A percentile compares a stretch with the other conserved stretches of the same genome.
Evolutionary conservation across 345 rosid species (phyloP).

Genomic region (Fremontodendron californicum): DNA sequence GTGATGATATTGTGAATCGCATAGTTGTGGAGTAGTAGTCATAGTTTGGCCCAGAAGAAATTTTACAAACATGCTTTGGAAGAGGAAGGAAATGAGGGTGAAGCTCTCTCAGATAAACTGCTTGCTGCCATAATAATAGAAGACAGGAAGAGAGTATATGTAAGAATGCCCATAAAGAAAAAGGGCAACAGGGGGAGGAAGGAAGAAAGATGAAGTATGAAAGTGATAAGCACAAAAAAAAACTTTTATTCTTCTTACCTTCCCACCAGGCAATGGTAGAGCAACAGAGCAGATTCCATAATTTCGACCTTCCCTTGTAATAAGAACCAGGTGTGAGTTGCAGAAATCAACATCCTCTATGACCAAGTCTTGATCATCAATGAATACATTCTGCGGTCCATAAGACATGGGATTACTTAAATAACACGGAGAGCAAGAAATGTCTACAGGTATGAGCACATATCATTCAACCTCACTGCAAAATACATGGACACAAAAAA

Average conservation of each 20-base stretch:
- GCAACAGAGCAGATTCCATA: slow-evolving; percentile 66
- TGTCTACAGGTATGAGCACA: neutral
- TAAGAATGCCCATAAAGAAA: slow-evolving; percentile 2
- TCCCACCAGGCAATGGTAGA: slow-evolving; percentile 56
- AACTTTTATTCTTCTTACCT: slow-evolving; percentile 35
- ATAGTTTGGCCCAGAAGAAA: slow-evolving; percentile 81
- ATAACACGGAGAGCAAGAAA: neutral
- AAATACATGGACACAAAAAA: slow-evolving; percentile 8
- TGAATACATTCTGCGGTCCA: slow-evolving; percentile 54
- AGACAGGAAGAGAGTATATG: slow-evolving; percentile 10
- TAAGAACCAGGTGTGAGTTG: slow-evolving; percentile 55
- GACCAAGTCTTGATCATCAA: slow-evolving; percentile 43
- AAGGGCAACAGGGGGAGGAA: neutral
- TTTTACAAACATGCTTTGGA: slow-evolving; percentile 69
- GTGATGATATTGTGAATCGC: slow-evolving; percentile 88
- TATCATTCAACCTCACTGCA: neutral
- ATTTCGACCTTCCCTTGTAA: slow-evolving; percentile 52
- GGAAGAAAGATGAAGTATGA: neutral
- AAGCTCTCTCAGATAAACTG: slow-evolving; percentile 54
- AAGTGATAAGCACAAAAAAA: neutral
- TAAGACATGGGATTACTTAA: slow-evolving; percentile 7
- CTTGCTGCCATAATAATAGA: slow-evolving; percentile 38
- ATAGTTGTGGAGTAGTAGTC: slow-evolving; percentile 67
- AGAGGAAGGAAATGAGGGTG: slow-evolving; percentile 75
- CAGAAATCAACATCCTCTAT: slow-evolving; percentile 92